Conservation (phyloP, 2,329 filamentous ascomycete species). For the Ophiostoma perfectum region DNA sequence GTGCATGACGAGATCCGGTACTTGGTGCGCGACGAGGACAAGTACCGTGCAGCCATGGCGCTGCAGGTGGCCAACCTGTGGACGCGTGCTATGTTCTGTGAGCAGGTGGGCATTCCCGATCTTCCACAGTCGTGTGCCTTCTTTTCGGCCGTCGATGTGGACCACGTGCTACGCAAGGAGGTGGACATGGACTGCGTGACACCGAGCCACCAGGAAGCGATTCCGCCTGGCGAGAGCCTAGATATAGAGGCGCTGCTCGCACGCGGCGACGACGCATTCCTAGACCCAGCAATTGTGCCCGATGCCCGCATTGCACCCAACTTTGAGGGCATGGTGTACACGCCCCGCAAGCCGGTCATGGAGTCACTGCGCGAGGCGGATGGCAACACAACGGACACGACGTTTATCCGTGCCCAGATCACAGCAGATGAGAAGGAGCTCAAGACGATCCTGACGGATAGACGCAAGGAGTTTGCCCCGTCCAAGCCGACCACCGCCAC, state of each 20-base stretch:
- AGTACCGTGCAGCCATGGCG: constrained; percentile 85
- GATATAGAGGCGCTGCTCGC: constrained; percentile 74
- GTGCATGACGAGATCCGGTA: constrained; percentile 98
- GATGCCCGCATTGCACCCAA: constrained; percentile 47
- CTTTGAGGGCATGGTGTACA: constrained; percentile 61
- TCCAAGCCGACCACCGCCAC: background rate
- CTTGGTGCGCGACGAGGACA: constrained; percentile 76
- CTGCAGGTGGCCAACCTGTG: constrained; percentile 91
- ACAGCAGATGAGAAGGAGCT: constrained; percentile 68
- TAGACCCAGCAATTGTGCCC: constrained; percentile 62
- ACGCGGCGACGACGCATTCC: constrained; percentile 61
- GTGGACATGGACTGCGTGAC: constrained; percentile 97
- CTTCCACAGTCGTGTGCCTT: constrained; percentile 91
- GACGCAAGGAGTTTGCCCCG: constrained; percentile 37
- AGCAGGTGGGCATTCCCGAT: constrained; percentile 94
- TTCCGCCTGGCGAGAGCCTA: constrained; percentile 78
- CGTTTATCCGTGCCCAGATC: constrained; percentile 82
- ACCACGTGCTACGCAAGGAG: constrained; percentile 92
- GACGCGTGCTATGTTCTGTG: constrained; percentile 95
- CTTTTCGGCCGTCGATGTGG: constrained; percentile 92
- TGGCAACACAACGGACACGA: constrained; percentile 39
- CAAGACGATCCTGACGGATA: constrained; percentile 61
- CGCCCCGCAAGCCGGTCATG: constrained; percentile 73
- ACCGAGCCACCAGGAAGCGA: constrained; percentile 72
- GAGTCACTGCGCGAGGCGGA: constrained; percentile 52